phyloP scores from a whole-genome alignment of 176 grass and related monocot species.

The Oryza australiensis region DNA sequence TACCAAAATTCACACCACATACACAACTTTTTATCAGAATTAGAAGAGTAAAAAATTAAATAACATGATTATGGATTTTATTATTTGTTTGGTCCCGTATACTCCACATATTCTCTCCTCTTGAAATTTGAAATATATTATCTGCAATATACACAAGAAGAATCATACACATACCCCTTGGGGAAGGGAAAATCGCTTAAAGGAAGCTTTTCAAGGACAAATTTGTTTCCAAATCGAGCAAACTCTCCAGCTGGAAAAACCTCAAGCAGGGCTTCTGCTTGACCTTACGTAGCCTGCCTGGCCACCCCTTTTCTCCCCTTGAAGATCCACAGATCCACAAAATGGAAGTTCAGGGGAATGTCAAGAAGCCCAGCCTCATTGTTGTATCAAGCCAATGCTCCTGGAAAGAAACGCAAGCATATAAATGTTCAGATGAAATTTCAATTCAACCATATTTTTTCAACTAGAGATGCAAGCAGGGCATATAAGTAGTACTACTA shows the following conservation, averaged over 20 bases:
- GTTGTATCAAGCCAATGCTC: background rate
- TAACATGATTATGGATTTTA: too few species aligned
- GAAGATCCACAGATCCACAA: background rate
- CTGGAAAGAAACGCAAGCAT: background rate
- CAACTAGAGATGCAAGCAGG: background rate
- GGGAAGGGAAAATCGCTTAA: background rate
- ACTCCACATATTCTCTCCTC: too few species aligned
- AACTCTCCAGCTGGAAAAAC: too few species aligned
- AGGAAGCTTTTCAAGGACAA: background rate
- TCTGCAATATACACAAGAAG: background rate
- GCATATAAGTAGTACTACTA: background rate
- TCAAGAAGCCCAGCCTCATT: background rate
- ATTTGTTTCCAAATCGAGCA: background rate
- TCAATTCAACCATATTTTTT: background rate
- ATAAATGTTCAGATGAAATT: background rate
- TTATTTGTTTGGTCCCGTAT: too few species aligned
- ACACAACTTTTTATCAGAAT: background rate
- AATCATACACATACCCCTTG: background rate
- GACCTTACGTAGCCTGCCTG: background rate
- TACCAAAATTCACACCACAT: too few species aligned
- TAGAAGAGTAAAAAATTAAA: background rate
- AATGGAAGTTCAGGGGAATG: background rate
- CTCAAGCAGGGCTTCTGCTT: background rate
- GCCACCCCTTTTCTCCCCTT: background rate
- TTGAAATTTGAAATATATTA: background rate